A percentile compares a stretch with the other conserved stretches of the same genome.
These are phyloP conservation scores for Wickerhamomyces ciferrii DNA, from an alignment of 805 yeast species.

Conservation along the genomic window DNA sequence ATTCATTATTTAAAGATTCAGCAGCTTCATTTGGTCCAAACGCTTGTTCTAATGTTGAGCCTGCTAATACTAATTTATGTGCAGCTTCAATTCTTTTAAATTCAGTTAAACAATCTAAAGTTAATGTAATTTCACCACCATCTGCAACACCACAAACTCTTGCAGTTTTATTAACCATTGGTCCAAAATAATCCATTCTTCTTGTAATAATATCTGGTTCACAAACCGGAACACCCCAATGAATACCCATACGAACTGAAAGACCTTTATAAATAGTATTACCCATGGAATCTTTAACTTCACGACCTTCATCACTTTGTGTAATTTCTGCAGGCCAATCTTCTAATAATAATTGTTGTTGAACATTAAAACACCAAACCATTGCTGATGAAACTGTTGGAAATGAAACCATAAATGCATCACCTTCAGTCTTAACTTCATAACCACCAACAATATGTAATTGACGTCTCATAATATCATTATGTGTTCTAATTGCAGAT, in stretches of 20 bases:
- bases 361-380: slow-evolving; percentile 93
- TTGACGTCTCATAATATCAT: slow-evolving; percentile 90
- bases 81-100: slow-evolving; percentile 49
- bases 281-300: slow-evolving; percentile 57
- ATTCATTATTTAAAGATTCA: slow-evolving; percentile 59
- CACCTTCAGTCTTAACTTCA: slow-evolving; percentile 99
- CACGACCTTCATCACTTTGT: slow-evolving; percentile 78
- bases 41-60: slow-evolving; percentile 29
- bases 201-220: slow-evolving; percentile 92
- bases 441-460: slow-evolving; percentile 92
- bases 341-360: slow-evolving; percentile 71
- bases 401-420: slow-evolving; percentile 96
- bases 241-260: slow-evolving; percentile 96
- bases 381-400: slow-evolving; percentile 89
- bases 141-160: slow-evolving; percentile 92
- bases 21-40: slow-evolving; percentile 43
- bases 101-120: slow-evolving; percentile 76
- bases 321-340: slow-evolving; percentile 96
- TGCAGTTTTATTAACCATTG: slow-evolving; percentile 95
- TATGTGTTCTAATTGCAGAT: slow-evolving; percentile 92
- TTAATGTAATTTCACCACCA: slow-evolving; percentile 94
- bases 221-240: slow-evolving; percentile 97
- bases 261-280: slow-evolving; percentile 75
- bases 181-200: slow-evolving; percentile 98
- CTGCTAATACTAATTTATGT: slow-evolving; percentile 24